These are phyloP conservation scores for Mariannaea sp. DNA, from an alignment of 2,329 filamentous ascomycete species.

Conservation along the genomic window DNA sequence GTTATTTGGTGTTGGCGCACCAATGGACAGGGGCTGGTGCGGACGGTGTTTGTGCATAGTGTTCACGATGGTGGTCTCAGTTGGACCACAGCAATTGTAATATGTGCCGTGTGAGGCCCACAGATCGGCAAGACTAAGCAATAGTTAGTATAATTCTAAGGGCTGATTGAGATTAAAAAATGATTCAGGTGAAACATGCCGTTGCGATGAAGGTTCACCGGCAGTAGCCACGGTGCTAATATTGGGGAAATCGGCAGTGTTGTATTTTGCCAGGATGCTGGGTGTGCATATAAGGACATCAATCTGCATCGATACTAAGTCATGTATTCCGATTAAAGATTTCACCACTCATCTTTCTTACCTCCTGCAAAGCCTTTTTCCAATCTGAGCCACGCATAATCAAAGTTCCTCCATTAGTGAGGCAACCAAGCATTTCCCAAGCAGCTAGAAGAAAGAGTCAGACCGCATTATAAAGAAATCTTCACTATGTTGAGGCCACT, in stretches of 20 bases:
- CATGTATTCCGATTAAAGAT: background rate
- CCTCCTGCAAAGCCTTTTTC: conserved; percentile 51
- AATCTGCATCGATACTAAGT: conserved; percentile 41
- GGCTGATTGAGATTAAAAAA: rapidly evolving
- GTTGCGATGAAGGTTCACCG: conserved; percentile 56
- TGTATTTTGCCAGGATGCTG: conserved; percentile 57
- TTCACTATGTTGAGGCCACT: conserved; percentile 25
- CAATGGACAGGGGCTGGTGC: conserved; percentile 57
- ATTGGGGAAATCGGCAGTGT: conserved; percentile 51
- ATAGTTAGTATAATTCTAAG: background rate
- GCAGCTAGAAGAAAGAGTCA: conserved; percentile 47
- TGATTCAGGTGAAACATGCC: conserved; percentile 37
- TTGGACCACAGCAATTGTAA: conserved; percentile 64
- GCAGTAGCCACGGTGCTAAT: conserved; percentile 58
- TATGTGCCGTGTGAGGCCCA: conserved; percentile 56
- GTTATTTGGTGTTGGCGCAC: conserved; percentile 60
- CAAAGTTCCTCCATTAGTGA: conserved; percentile 62
- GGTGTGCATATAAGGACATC: conserved; percentile 61
- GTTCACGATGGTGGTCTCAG: conserved; percentile 64
- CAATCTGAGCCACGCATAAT: conserved; percentile 56
- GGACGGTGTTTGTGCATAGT: conserved; percentile 48
- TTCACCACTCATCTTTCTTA: conserved; percentile 26
- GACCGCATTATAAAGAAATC: background rate
- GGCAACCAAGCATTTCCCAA: conserved; percentile 61
- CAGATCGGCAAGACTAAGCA: conserved; percentile 52